A percentile compares a stretch with the other conserved stretches of the same genome.
These are phyloP conservation scores for Flaveria sonorensis DNA, from an alignment of 129 eudicot species.

Conservation along the genomic window DNA sequence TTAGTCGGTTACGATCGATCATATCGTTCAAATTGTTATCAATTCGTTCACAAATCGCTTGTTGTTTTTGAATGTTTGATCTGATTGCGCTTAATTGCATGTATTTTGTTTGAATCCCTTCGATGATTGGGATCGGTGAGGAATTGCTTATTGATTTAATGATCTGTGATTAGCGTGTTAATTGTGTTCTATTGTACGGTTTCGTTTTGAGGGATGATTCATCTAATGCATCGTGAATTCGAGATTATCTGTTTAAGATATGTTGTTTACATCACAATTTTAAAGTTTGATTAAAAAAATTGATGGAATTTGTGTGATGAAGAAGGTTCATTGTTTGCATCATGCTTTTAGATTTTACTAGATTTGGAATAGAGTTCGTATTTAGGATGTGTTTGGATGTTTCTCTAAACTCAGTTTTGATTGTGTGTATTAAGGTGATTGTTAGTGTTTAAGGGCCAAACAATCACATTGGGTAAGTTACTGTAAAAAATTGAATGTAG, in stretches of 20 bases:
- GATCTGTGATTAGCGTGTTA: constrained; percentile 14
- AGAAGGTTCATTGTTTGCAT: not conserved
- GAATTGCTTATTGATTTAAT: constrained; percentile 13
- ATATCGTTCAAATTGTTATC: not conserved
- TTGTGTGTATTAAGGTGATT: not conserved
- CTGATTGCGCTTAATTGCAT: constrained; percentile 3
- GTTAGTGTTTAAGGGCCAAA: not conserved
- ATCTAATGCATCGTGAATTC: not conserved
- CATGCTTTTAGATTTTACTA: constrained; percentile 1
- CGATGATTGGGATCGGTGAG: not conserved
- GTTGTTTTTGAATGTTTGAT: constrained; percentile 12
- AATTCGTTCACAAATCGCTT: constrained; percentile 6
- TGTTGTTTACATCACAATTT: no score
- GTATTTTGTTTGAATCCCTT: no score
- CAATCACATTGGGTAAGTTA: not conserved
- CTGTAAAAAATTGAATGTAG: not conserved
- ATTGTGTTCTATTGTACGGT: not conserved
- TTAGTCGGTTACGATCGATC: not conserved
- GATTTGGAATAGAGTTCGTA: constrained; percentile 9
- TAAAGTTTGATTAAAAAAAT: not conserved
- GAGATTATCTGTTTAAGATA: not conserved
- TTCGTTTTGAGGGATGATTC: not conserved
- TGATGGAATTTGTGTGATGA: constrained; percentile 1
- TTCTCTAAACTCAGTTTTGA: constrained; percentile 3
- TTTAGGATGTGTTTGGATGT: constrained; percentile 22